Conservation (phyloP, 345 rosid genomes). For the Dipteronia dyeriana region DNA sequence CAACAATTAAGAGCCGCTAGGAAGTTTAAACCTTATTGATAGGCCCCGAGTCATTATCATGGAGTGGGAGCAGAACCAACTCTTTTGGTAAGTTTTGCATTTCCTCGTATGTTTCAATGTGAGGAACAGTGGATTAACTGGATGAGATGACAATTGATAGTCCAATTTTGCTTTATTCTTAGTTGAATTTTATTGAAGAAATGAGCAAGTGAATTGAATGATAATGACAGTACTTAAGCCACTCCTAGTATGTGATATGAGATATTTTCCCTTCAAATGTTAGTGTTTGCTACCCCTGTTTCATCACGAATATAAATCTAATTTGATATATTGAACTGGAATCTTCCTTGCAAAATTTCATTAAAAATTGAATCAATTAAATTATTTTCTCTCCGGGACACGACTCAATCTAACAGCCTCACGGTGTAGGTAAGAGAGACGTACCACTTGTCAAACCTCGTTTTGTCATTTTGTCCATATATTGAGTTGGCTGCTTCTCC, state of each 20-base stretch:
- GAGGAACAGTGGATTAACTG: background rate
- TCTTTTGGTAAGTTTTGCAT: background rate
- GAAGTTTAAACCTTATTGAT: slow-evolving; percentile 84
- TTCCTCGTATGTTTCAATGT: background rate
- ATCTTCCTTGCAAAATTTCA: background rate
- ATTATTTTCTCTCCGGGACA: too few species aligned
- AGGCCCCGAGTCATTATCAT: background rate
- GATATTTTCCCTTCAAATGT: background rate
- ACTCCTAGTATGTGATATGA: background rate
- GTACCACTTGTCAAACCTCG: too few species aligned
- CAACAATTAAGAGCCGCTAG: slow-evolving; percentile 89
- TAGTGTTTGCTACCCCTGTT: background rate
- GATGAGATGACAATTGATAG: background rate
- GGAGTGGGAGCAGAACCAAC: background rate
- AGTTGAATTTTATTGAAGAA: background rate
- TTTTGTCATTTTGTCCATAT: background rate
- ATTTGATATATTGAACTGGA: too few species aligned
- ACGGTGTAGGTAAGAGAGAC: too few species aligned
- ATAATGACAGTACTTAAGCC: background rate
- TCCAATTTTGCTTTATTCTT: background rate
- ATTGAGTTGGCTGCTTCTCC: background rate
- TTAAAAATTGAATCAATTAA: too few species aligned
- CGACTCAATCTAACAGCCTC: too few species aligned
- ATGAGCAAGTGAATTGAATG: background rate
- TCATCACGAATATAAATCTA: too few species aligned